Evolutionary conservation across 176 grass and related monocot genomes (phyloP), one percentile per base, ranked within the genome.

Genomic region (Stipa capillata): DNA sequence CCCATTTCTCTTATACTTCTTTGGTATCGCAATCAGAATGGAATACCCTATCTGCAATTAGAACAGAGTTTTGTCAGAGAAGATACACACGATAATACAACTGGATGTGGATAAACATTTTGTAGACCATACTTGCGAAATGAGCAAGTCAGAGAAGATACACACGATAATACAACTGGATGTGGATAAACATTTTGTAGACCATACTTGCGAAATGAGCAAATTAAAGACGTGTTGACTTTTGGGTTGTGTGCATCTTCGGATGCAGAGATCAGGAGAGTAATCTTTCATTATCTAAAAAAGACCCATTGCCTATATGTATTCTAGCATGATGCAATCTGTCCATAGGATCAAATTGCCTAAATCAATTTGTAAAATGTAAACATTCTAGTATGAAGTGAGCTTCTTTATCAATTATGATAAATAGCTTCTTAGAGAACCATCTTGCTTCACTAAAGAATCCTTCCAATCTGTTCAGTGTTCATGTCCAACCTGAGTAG

Each of bases 21-120:
- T 80, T 85, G 17, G 96, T 98, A 45, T 79, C 74, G 29, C 83
- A 89, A 47, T 95, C 90, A 71, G 83, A 79, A 82, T 60, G 84
- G 80, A 98, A 98, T 44, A 98, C 90, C 78, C 88, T 92, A 42
- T 98, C 96, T 98, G 63, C 56, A 86, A 62, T 65, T 73, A 25
- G n/a, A 60, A 39, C 9, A 81, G 35, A 79, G n/a, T 80, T 2
- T 44, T 82, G 58, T 76, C 24, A 84, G 79, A 83, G 5, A 70
- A 75, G 33, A 17, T 62, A 34, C 18, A 77, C 39, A 85, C 1
- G 40, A 43, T 7, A 55, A 42, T 41, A 80, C 53, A 68, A 70
- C 34, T 50, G 73, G 49, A 77, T 82, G 63, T 42, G 32, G 81
- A 31, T 25, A 8, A 78, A 81, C 3, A 58, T 63, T 73, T 67